Evolutionary conservation across 768 basidiomycete genomes (phyloP).

Genomic region (Suillus subluteus): DNA sequence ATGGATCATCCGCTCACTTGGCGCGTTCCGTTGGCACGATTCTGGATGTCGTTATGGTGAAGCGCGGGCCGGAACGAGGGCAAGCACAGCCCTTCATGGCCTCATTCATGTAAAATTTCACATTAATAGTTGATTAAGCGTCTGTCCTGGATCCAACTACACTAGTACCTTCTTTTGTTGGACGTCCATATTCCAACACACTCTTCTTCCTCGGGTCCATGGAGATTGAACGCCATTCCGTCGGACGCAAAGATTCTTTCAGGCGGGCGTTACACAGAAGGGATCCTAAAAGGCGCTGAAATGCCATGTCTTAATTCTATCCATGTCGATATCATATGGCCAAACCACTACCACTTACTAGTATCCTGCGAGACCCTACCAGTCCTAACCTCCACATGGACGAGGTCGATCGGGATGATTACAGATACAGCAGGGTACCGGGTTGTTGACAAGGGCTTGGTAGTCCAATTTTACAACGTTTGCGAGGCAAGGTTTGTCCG

Average conservation of each 20-base stretch:
- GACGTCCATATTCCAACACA: conserved; percentile 90
- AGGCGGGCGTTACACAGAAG: conserved; percentile 69
- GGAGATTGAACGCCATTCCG: conserved; percentile 72
- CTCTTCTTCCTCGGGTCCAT: conserved; percentile 69
- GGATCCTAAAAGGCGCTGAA: conserved; percentile 84
- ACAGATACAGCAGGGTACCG: conserved; percentile 85
- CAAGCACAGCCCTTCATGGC: conserved; percentile 69
- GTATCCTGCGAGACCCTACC: conserved; percentile 85
- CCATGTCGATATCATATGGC: conserved; percentile 91
- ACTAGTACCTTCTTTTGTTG: conserved; percentile 40
- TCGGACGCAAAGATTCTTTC: conserved; percentile 89
- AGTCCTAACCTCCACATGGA: conserved; percentile 65
- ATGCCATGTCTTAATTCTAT: conserved; percentile 55
- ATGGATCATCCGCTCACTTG: conserved; percentile 44
- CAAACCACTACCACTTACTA: conserved; percentile 84
- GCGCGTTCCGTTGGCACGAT: conserved; percentile 75
- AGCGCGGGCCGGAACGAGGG: conserved; percentile 80
- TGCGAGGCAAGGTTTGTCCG: conserved; percentile 73
- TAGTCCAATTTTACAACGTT: conserved; percentile 91
- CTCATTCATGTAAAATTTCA: conserved; percentile 81
- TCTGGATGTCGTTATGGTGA: conserved; percentile 74
- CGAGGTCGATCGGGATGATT: conserved; percentile 69
- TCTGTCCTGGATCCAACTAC: conserved; percentile 10
- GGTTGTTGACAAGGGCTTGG: conserved; percentile 72
- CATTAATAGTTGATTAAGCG: conserved; percentile 13